phyloP scores from a whole-genome alignment of 2,329 filamentous ascomycete genomes.

The Aspergillus bombycis region DNA sequence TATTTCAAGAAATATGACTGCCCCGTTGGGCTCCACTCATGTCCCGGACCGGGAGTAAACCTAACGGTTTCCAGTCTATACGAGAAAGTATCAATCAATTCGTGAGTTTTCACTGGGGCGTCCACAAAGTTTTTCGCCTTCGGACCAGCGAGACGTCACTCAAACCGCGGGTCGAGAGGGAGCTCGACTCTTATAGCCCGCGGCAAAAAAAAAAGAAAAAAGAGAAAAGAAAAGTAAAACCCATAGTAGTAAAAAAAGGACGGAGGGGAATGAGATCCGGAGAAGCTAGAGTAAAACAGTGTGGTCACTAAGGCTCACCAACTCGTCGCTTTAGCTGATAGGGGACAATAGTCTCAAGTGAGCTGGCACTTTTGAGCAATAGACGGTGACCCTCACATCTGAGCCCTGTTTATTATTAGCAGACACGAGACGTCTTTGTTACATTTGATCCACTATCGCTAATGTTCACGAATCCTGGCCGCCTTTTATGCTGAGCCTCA shows the following conservation, averaged over 20 bases:
- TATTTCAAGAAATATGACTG: neutral
- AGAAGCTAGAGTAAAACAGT: neutral
- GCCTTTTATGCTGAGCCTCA: constrained; percentile 7
- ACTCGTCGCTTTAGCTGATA: neutral
- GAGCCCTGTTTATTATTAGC: constrained; percentile 4
- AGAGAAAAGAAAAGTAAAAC: neutral
- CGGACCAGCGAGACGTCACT: neutral
- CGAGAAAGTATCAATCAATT: neutral
- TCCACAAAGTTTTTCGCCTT: neutral
- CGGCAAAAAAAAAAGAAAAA: neutral
- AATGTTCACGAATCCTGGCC: neutral
- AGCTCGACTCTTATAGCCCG: neutral
- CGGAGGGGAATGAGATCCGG: neutral
- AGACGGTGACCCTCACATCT: neutral
- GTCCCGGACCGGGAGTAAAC: neutral
- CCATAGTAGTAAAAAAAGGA: neutral
- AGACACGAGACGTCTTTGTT: constrained; percentile 6
- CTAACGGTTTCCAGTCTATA: constrained; percentile 4
- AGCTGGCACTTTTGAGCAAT: neutral
- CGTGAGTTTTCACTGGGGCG: neutral
- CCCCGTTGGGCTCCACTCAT: constrained; percentile 4
- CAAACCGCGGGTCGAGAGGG: neutral
- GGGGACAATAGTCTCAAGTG: constrained; percentile 1
- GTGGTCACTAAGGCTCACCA: neutral
- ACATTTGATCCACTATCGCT: constrained; percentile 2